Percentiles rank a stretch among this genome's conserved stretches.
phyloP scores from a whole-genome alignment of 75 land plant genomes.

The Pinus taeda region DNA sequence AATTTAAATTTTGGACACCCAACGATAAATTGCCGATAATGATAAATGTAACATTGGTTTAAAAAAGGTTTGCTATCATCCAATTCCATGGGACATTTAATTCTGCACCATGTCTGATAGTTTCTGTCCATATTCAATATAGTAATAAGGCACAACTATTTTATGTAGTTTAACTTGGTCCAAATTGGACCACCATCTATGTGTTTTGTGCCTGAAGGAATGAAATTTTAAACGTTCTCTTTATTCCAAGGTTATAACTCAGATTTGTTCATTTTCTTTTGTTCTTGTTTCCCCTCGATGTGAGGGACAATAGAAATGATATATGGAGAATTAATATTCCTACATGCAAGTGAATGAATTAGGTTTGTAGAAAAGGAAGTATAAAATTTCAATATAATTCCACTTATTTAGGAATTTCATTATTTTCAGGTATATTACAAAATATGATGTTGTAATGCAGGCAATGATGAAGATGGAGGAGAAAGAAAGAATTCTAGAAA shows the following conservation, averaged over 20 bases:
- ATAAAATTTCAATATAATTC: background rate
- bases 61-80: no score
- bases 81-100: no score
- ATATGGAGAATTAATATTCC: background rate
- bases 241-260: background rate
- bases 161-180: no score
- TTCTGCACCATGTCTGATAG: no score
- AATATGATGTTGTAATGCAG: conserved; percentile 23
- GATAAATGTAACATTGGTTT: no score
- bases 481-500: conserved; percentile 46
- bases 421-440: background rate
- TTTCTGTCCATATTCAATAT: no score
- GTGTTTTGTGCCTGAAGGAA: no score
- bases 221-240: background rate
- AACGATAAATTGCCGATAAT: no score
- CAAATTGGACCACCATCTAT: no score
- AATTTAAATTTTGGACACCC: no score
- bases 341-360: background rate
- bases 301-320: background rate
- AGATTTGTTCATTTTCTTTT: background rate
- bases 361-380: background rate
- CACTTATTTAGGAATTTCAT: background rate
- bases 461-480: conserved; percentile 79
- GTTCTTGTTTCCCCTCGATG: background rate
- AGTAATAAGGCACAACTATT: no score